Conservation (phyloP, 768 basidiomycete species). For the Agrocybe pediades region DNA sequence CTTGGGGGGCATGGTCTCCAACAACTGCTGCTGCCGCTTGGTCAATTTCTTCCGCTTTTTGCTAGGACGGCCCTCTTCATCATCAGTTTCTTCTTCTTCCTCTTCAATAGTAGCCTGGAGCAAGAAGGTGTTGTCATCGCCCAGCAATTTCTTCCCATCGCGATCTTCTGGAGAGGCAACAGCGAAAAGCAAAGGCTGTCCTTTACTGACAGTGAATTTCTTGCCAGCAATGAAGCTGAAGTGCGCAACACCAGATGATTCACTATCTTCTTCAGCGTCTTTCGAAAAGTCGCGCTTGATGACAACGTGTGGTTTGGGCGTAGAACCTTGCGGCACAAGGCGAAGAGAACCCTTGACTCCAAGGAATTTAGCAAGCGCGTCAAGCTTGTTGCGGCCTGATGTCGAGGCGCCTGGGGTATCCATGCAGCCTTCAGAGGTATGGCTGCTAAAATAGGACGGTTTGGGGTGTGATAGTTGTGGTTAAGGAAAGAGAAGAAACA, state of each 20-base stretch:
- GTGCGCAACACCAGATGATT: constrained; percentile 42
- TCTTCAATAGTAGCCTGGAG: constrained; percentile 54
- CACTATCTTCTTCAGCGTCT: constrained; percentile 43
- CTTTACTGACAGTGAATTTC: constrained; percentile 68
- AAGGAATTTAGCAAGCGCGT: constrained; percentile 53
- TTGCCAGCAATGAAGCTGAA: constrained; percentile 72
- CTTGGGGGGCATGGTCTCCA: constrained; percentile 23
- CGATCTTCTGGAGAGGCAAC: constrained; percentile 39
- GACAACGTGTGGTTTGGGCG: constrained; percentile 69
- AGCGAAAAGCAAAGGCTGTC: constrained; percentile 69
- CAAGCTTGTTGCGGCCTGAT: constrained; percentile 25
- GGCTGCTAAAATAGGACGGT: constrained; percentile 13
- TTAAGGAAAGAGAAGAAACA: constrained; percentile 17
- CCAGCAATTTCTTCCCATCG: constrained; percentile 26
- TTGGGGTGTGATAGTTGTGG: constrained; percentile 13
- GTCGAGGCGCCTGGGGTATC: constrained; percentile 39
- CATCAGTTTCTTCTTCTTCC: constrained; percentile 32
- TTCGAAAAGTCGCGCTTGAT: constrained; percentile 59
- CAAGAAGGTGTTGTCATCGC: constrained; percentile 58
- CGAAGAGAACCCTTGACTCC: constrained; percentile 65
- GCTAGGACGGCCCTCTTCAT: constrained; percentile 3
- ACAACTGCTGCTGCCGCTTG: constrained; percentile 5
- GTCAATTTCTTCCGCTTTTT: constrained; percentile 1
- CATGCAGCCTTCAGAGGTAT: constrained; percentile 25
- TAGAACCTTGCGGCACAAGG: constrained; percentile 65